These are phyloP conservation scores for Monosporascus sp. DNA, from an alignment of 2,329 filamentous ascomycete species.

Conservation along the genomic window DNA sequence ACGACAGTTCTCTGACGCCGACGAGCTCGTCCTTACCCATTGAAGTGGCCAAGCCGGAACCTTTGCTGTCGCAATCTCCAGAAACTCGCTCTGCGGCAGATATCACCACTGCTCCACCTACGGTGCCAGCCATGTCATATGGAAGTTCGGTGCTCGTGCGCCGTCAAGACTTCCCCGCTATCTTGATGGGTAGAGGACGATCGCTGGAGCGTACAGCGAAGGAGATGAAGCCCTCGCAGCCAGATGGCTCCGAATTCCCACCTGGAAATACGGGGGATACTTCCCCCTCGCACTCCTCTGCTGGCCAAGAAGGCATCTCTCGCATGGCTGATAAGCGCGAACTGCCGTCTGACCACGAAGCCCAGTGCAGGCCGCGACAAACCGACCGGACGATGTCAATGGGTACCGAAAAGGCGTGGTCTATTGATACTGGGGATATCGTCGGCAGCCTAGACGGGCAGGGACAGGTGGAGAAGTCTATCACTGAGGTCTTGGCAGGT, in stretches of 20 bases:
- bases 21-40: slow-evolving; percentile 26
- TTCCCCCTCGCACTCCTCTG: slow-evolving; percentile 20
- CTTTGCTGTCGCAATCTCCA: slow-evolving; percentile 21
- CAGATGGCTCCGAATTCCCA: slow-evolving; percentile 18
- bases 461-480: slow-evolving; percentile 60
- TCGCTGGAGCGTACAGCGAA: slow-evolving; percentile 38
- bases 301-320: slow-evolving; percentile 4
- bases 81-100: slow-evolving; percentile 8
- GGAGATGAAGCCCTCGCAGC: slow-evolving; percentile 31
- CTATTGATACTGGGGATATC: slow-evolving; percentile 50
- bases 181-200: slow-evolving; percentile 28
- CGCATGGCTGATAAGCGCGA: slow-evolving; percentile 15
- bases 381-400: slow-evolving; percentile 37
- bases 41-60: slow-evolving; percentile 26
- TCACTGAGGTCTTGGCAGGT: slow-evolving; percentile 55
- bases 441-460: slow-evolving; percentile 47
- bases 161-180: slow-evolving; percentile 29
- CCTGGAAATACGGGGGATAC: slow-evolving; percentile 28
- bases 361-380: slow-evolving; percentile 31
- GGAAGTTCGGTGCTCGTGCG: slow-evolving; percentile 29
- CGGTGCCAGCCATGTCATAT: slow-evolving; percentile 27
- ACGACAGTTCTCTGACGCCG: slow-evolving; percentile 34
- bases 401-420: slow-evolving; percentile 57
- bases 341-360: slow-evolving; percentile 18
- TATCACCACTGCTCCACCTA: slow-evolving; percentile 15